Evolutionary conservation across 1,284 basidiomycete genomes (phyloP), one percentile per base, ranked within the genome.

Genomic region (Naganishia sp.): DNA sequence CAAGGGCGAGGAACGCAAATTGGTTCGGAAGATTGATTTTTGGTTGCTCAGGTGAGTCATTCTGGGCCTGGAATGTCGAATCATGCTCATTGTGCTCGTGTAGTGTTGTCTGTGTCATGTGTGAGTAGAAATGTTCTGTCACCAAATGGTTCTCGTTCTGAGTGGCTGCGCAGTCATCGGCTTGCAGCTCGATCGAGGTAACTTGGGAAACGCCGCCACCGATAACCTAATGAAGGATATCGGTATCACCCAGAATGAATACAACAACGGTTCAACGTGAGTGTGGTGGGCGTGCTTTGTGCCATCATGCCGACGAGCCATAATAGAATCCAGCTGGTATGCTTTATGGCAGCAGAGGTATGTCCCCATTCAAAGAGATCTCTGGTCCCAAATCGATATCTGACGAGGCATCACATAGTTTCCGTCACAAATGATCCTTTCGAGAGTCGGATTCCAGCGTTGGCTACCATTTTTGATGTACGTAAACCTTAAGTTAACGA

Each of bases 201-300:
- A 77, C 55, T 66, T 73, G 53, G 68, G 72, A 55, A 68, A 68
- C 43, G 65, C 65, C 33, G 55, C 64, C 3, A 57, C 77, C 2
- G 81, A 81, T 71, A 77, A 76, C 65, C 70, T 82, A 48, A 72
- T 82, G 6, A 59, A 68, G 2, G 80, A 82, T 61, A 69, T 80
- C 6, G 63, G 65, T 0, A 55, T 82, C 48, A 77, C 74, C 1
- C 78, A 77, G 5, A 75, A 70, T 43, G 75, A 79, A 49, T 81
- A 72, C 69, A 77, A 75, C 66, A 64, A 68, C 55, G 68, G 68
- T 36, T 61, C 59, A 43, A 61, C 59, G 59, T 61, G 16, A 31
- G 59, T 61, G 21, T 52, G 18, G 10, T n/a, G 33, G 36, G 7
- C 15, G 15, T 43, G n/a, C 16, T 15, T 9, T 28, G 15, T 11